Percentiles rank a stretch among this genome's conserved stretches.
Conservation (phyloP, 2,329 filamentous ascomycete species). For the Metarhizium guizhouense region DNA sequence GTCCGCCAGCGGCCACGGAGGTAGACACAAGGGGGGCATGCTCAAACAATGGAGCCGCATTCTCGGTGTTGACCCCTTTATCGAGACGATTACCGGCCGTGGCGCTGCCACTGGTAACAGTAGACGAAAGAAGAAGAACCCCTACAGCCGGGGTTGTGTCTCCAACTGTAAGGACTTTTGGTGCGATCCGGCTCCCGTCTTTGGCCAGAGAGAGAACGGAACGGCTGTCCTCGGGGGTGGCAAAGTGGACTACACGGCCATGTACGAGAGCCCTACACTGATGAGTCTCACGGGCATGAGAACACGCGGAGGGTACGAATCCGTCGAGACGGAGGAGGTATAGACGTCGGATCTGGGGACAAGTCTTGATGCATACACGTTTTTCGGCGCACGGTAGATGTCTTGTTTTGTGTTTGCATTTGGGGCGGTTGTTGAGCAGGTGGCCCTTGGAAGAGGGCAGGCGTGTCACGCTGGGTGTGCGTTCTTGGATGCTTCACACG, state of each 20-base stretch:
- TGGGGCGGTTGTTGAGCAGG: too few relatives aligned
- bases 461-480: not conserved
- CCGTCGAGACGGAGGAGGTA: conserved; percentile 47
- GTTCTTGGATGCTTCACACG: not conserved
- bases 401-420: not conserved
- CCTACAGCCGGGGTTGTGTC: conserved; percentile 75
- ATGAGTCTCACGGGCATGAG: conserved; percentile 49
- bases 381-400: not conserved
- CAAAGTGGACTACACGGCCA: conserved; percentile 72
- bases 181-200: conserved; percentile 79
- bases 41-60: conserved; percentile 74
- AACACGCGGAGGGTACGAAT: conserved; percentile 51
- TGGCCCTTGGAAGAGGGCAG: not conserved
- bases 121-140: conserved; percentile 58
- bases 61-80: conserved; percentile 85
- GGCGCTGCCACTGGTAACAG: conserved; percentile 53
- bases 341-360: conserved; percentile 9
- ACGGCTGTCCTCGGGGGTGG: conserved; percentile 69
- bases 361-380: not conserved
- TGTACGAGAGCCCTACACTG: conserved; percentile 76
- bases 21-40: conserved; percentile 54
- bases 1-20: conserved; percentile 34
- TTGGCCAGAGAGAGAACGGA: conserved; percentile 66
- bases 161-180: conserved; percentile 95
- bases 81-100: conserved; percentile 82